Percentiles rank a stretch among this genome's conserved stretches.
Conservation (phyloP, 2,329 filamentous ascomycete genomes). For the Hypoxylon sp. region DNA sequence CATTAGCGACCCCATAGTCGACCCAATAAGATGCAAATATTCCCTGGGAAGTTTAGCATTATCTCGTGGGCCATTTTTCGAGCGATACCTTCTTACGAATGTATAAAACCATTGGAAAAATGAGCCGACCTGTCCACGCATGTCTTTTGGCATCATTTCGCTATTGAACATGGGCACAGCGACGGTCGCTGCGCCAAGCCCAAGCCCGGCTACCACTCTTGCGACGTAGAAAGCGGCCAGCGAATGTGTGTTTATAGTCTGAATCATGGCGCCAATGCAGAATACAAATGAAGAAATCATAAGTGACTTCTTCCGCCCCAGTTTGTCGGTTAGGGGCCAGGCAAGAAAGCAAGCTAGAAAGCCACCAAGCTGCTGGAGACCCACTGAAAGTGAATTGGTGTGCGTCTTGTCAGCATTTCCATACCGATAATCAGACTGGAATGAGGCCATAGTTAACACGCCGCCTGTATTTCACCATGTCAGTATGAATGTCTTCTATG, state of each 20-base stretch:
- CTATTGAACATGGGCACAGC: constrained; percentile 60
- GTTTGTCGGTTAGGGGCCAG: constrained; percentile 53
- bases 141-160: constrained; percentile 61
- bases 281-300: constrained; percentile 61
- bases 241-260: constrained; percentile 61
- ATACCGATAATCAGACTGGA: constrained; percentile 53
- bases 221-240: constrained; percentile 55
- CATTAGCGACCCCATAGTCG: constrained; percentile 62
- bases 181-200: constrained; percentile 54
- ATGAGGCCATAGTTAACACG: constrained; percentile 53
- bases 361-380: constrained; percentile 54
- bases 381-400: constrained; percentile 53
- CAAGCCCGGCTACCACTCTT: constrained; percentile 53
- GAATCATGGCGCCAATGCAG: constrained; percentile 60
- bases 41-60: constrained; percentile 52
- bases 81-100: constrained; percentile 38
- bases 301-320: constrained; percentile 53
- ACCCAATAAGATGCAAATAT: constrained; percentile 69
- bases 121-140: constrained; percentile 64
- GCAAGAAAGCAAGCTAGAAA: constrained; percentile 56
- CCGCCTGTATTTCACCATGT: constrained; percentile 49
- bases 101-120: constrained; percentile 67
- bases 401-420: constrained; percentile 45
- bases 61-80: not conserved
- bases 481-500: constrained; percentile 11